phyloP scores from a whole-genome alignment of 257 asterid species.

The Cinchona pubescens region DNA sequence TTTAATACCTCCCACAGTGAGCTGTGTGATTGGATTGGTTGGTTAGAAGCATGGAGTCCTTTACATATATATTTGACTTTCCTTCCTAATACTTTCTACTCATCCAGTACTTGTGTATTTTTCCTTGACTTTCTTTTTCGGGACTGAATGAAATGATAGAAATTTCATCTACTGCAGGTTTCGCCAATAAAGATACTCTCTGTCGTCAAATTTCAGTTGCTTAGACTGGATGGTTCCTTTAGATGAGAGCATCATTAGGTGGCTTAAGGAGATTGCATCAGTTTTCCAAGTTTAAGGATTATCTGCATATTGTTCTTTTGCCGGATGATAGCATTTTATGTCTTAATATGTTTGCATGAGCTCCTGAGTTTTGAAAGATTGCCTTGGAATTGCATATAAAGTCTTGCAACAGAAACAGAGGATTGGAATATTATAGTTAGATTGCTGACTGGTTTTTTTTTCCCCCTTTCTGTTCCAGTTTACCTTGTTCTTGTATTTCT shows the following conservation, averaged over 20 bases:
- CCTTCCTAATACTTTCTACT: neutral
- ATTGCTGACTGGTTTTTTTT: slow-evolving; percentile 21
- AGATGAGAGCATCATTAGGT: neutral
- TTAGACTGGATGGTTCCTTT: neutral
- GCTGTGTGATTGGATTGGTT: neutral
- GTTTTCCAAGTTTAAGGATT: neutral
- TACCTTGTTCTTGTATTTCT: neutral
- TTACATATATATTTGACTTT: neutral
- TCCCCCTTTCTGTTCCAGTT: neutral
- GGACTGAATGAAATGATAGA: neutral
- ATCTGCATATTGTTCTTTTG: neutral
- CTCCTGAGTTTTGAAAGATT: neutral
- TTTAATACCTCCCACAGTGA: neutral
- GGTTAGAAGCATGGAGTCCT: neutral
- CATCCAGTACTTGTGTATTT: neutral
- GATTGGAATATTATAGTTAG: slow-evolving; percentile 28
- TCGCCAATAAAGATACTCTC: neutral
- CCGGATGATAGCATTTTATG: neutral
- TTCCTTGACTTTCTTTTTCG: neutral
- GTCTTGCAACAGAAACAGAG: slow-evolving; percentile 26
- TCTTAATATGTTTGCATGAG: neutral
- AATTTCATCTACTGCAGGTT: neutral
- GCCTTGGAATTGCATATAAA: neutral
- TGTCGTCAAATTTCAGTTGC: neutral
- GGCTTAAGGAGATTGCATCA: neutral